Conservation (phyloP, 169 alveolate species). For the Plasmodium inui region DNA sequence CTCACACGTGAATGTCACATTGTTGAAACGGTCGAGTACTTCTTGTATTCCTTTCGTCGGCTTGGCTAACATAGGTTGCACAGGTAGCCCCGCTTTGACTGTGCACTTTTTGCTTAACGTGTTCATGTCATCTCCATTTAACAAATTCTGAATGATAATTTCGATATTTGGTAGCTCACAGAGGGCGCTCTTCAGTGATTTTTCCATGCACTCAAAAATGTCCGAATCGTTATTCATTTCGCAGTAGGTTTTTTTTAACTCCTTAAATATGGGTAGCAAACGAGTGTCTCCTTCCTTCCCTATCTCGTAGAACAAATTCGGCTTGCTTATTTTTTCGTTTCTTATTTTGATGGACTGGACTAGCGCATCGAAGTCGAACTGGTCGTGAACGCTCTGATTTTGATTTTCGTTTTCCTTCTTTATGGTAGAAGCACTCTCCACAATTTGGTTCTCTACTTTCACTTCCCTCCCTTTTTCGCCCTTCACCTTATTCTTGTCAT, state of each 20-base stretch:
- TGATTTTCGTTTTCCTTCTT: neutral
- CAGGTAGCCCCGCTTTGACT: slow-evolving; percentile 97
- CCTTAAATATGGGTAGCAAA: slow-evolving; percentile 53
- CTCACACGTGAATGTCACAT: slow-evolving; percentile 96
- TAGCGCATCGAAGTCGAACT: slow-evolving; percentile 10
- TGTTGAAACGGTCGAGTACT: slow-evolving; percentile 91
- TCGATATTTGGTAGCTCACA: slow-evolving; percentile 95
- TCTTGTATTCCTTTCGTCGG: slow-evolving; percentile 93
- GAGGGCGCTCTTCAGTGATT: slow-evolving; percentile 90
- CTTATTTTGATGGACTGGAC: slow-evolving; percentile 25
- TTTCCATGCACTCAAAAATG: slow-evolving; percentile 88
- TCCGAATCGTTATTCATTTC: slow-evolving; percentile 50
- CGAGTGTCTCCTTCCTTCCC: slow-evolving; percentile 74
- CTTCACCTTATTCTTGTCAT: slow-evolving; percentile 3
- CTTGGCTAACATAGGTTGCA: slow-evolving; percentile 98
- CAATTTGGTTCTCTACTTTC: slow-evolving; percentile 8
- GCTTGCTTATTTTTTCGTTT: slow-evolving; percentile 58
- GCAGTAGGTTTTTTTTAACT: slow-evolving; percentile 61
- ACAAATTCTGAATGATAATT: slow-evolving; percentile 89
- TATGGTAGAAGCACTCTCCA: slow-evolving; percentile 24
- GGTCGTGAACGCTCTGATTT: neutral
- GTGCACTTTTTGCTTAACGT: slow-evolving; percentile 90
- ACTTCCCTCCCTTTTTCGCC: slow-evolving; percentile 24
- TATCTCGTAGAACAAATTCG: slow-evolving; percentile 60
- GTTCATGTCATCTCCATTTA: slow-evolving; percentile 86